Percentiles rank a stretch among this genome's conserved stretches.
phyloP scores from a whole-genome alignment of 202 grass and related monocot species.

The Eragrostis tef region DNA sequence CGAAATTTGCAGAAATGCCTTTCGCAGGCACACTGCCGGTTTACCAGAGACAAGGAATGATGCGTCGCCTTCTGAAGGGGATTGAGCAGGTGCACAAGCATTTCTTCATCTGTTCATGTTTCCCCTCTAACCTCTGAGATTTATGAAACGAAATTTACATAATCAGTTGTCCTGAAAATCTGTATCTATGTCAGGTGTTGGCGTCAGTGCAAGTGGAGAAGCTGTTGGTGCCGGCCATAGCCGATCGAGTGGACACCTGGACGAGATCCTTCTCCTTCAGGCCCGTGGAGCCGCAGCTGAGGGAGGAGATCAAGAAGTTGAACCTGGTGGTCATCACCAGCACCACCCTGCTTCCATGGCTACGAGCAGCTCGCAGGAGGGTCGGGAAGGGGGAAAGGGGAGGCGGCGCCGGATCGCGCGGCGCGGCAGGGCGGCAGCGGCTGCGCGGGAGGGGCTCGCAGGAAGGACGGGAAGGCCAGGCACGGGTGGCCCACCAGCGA shows the following conservation, averaged over 20 bases:
- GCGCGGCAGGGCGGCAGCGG: too few relatives aligned
- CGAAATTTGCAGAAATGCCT: constrained; percentile 76
- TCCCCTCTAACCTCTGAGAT: too few relatives aligned
- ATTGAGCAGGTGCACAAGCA: constrained; percentile 54
- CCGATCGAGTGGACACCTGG: constrained; percentile 60
- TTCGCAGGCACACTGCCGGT: constrained; percentile 66
- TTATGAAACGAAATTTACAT: too few relatives aligned
- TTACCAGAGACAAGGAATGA: constrained; percentile 78
- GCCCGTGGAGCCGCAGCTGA: constrained; percentile 37
- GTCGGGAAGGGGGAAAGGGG: too few relatives aligned
- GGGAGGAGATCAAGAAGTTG: constrained; percentile 53
- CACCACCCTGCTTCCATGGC: constrained; percentile 67
- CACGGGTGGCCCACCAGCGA: too few relatives aligned
- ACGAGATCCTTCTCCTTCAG: constrained; percentile 72
- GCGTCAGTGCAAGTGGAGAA: constrained; percentile 60
- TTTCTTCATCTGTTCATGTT: background rate
- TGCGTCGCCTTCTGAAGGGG: constrained; percentile 59
- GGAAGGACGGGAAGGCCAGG: too few relatives aligned
- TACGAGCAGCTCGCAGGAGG: too few relatives aligned
- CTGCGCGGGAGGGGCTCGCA: too few relatives aligned
- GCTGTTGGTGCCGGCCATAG: constrained; percentile 63
- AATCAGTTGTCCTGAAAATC: background rate
- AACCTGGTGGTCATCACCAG: constrained; percentile 65
- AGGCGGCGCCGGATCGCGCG: too few relatives aligned
- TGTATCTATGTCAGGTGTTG: constrained; percentile 47